Conservation (phyloP, 78 protist genomes). For the Dictyostelium firmibasis region DNA sequence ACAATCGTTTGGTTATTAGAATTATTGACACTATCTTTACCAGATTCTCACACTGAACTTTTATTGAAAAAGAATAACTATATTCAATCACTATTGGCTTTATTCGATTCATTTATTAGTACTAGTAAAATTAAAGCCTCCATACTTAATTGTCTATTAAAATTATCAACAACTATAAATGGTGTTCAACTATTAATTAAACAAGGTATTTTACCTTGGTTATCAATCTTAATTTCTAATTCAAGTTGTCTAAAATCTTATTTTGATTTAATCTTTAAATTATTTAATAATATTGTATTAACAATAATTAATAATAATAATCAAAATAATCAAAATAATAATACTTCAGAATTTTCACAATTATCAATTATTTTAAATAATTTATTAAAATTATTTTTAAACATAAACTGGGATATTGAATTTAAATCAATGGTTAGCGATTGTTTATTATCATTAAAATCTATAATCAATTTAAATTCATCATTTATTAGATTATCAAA, state of each 20-base stretch:
- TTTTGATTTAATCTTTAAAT: constrained; percentile 1
- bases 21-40: neutral
- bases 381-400: neutral
- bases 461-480: neutral
- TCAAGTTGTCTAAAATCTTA: constrained; percentile 12
- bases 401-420: neutral
- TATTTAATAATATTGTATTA: neutral
- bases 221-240: constrained; percentile 20
- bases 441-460: neutral
- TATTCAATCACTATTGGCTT: neutral
- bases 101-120: constrained; percentile 19
- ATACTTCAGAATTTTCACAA: neutral
- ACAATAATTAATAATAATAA: constrained; percentile 2
- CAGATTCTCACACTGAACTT: neutral
- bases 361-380: neutral
- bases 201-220: constrained; percentile 63
- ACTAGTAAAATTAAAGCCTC: neutral
- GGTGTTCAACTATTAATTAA: neutral
- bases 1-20: neutral
- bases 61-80: constrained; percentile 12
- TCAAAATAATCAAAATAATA: neutral
- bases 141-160: neutral
- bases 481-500: neutral
- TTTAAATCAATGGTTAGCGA: neutral
- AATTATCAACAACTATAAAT: neutral